Base-by-base conservation (phyloP, 1,284 basidiomycete species). In the Chalciporus sp. region DNA sequence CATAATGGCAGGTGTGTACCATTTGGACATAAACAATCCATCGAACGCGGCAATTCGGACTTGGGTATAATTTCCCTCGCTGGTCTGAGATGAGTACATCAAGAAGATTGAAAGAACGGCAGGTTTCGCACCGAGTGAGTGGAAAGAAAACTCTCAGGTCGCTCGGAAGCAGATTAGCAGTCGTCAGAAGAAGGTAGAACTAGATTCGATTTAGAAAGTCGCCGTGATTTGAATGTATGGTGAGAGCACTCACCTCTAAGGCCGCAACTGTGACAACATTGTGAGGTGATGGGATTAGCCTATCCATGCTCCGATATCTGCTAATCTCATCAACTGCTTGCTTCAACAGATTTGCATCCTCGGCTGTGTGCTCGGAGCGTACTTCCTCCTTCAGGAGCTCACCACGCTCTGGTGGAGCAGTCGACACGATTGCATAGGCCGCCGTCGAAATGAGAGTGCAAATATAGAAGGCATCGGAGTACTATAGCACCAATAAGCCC, bases 31-130 rank as follows among this genome's bases (percentile, higher is more conserved):
- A 72, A 99, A 88, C 4, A 99, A 80, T 19, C 92, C 91, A 69
- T 99, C 95, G 63, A 99, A 95, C 3, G 97, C 96, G 3, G 92
- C 86, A 48, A 94, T 81, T 28, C 97, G 90, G 31, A 99, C 88
- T 62, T 94, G 91, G 5, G 88, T 88, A 63, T 92, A 95, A 68
- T 97, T 97, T 42, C 95, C 95, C 71, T 96, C 93, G 20, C 94
- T 94, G 60, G 16, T 59, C 41, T 42, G 43, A 7, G 40, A 49
- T 69, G 12, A 66, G 60, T 33, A 55, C 39, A 44, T 37, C 12
- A 54, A 27, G 11, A 40, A 43, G 17, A 16, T 8, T n/a, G 44
- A 17, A 14, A 37, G 26, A 27, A 44, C 42, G 31, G 9, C 23
- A 47, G 53, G 31, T 41, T 49, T 73, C 82, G 56, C 60, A 95